Percentiles rank a stretch among this genome's conserved stretches.
phyloP scores from a whole-genome alignment of 306 rosid species.

The Luffa acutangula region DNA sequence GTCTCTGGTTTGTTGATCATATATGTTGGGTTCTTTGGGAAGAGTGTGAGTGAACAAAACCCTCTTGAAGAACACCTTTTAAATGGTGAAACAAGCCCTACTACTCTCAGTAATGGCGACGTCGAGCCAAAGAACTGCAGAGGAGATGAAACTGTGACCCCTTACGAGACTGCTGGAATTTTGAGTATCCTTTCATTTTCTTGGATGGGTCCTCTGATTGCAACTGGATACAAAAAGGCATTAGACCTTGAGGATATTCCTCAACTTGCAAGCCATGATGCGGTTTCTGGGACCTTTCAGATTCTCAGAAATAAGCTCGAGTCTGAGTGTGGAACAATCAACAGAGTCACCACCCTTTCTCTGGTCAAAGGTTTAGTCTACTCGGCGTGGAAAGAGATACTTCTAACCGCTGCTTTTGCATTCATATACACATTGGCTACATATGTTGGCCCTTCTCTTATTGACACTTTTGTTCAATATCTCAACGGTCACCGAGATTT shows the following conservation, averaged over 20 bases:
- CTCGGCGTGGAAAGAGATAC: constrained; percentile 47
- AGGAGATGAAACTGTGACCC: constrained; percentile 28
- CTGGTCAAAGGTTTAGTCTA: constrained; percentile 40
- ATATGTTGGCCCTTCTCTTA: constrained; percentile 80
- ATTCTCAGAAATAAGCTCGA: constrained; percentile 38
- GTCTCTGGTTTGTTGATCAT: constrained; percentile 34
- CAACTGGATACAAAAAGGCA: constrained; percentile 46
- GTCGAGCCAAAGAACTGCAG: constrained; percentile 19
- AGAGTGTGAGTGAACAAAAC: constrained; percentile 19
- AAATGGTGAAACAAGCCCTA: constrained; percentile 24
- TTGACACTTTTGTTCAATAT: constrained; percentile 58
- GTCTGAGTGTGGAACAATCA: constrained; percentile 25
- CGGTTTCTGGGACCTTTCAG: constrained; percentile 37
- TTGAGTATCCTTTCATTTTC: constrained; percentile 58
- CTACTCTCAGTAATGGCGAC: constrained; percentile 1
- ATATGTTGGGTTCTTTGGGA: constrained; percentile 24
- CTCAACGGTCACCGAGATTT: constrained; percentile 41
- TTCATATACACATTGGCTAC: constrained; percentile 35
- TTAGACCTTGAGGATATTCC: constrained; percentile 78
- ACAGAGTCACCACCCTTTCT: constrained; percentile 34
- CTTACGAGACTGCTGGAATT: constrained; percentile 53
- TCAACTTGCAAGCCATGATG: constrained; percentile 35
- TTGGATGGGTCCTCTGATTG: constrained; percentile 63
- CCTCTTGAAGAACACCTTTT: constrained; percentile 59
- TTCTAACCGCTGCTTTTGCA: constrained; percentile 29